phyloP scores from a whole-genome alignment of 2,329 filamentous ascomycete species.

The Aspergillus oerlinghausenensis region DNA sequence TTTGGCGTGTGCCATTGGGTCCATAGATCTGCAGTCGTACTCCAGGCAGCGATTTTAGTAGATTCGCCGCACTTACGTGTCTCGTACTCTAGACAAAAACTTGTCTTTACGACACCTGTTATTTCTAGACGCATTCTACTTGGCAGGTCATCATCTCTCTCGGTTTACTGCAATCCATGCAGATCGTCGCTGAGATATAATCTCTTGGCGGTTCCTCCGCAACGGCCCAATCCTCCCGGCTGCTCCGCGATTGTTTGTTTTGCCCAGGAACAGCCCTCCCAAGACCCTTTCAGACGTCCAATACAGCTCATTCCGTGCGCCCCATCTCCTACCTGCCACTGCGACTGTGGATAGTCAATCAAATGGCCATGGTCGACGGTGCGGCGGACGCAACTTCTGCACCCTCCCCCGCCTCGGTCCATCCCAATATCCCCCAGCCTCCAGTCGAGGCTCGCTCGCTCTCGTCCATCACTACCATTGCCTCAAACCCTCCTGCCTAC shows the following conservation, averaged over 20 bases:
- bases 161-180: neutral
- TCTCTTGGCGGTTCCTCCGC: constrained; percentile 1
- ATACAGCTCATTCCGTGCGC: neutral
- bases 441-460: constrained; percentile 77
- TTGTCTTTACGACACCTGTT: neutral
- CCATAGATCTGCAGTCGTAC: neutral
- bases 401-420: constrained; percentile 20
- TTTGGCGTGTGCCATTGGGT: neutral
- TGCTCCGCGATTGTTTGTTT: constrained; percentile 12
- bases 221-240: constrained; percentile 4
- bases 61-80: neutral
- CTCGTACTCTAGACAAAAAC: neutral
- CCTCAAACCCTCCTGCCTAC: constrained; percentile 81
- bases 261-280: neutral
- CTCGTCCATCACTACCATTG: constrained; percentile 71
- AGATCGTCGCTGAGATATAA: neutral
- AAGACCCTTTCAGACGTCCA: neutral
- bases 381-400: constrained; percentile 25
- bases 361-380: constrained; percentile 20
- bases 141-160: neutral
- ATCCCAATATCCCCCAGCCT: constrained; percentile 15
- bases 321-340: neutral
- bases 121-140: neutral
- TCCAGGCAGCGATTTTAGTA: neutral
- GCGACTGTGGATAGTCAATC: neutral